Base-by-base conservation (phyloP, 495 filamentous ascomycete genomes). In the Chlorociboria aeruginascens region DNA sequence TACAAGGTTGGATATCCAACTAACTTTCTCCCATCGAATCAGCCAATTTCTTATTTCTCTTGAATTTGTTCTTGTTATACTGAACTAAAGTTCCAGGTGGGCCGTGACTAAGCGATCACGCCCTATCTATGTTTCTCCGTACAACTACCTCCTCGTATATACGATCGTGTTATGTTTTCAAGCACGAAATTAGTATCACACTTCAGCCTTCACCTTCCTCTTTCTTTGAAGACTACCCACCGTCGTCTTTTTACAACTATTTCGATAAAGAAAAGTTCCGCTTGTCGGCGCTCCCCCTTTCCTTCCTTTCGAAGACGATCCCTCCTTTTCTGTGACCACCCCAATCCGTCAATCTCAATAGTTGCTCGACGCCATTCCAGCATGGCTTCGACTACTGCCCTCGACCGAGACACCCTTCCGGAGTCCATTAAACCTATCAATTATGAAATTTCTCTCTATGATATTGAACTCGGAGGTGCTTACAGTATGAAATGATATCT, bases 371-470 rank as follows among this genome's bases (percentile, higher is more conserved):
- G 20, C 20, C 2, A 25, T 25, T 25, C 20, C 20, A 25, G 20
- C 14, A 55, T 57, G 51, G 45, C 48, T 34, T 13, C 53, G 10
- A 45, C 56, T 57, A 66, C 61, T 58, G 69, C 74, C 66, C 59
- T 66, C 25, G 73, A 74, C 60, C 64, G 74, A 52, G 74, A 78
- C 44, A 67, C 72, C 40, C 70, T 78, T 48, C 71, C 66, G 29
- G 63, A 61, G 53, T 83, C 78, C 56, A 77, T 87, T 60, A 92
- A 89, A 63, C 88, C 92, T 0, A 69, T 73, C 49, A 84, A 95
- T 63, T 98, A 98, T 67, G 70, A 78, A 58, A 73, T 98, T 46
- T 85, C 79, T 20, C 76, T 98, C 45, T 80, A 71, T 61, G 82
- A 89, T 51, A 61, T 98, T 47, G 80, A 95, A 55, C 66, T 86